These are phyloP conservation scores for Acorus gramineus DNA, from an alignment of 106 monocot genomes.

Conservation along the genomic window DNA sequence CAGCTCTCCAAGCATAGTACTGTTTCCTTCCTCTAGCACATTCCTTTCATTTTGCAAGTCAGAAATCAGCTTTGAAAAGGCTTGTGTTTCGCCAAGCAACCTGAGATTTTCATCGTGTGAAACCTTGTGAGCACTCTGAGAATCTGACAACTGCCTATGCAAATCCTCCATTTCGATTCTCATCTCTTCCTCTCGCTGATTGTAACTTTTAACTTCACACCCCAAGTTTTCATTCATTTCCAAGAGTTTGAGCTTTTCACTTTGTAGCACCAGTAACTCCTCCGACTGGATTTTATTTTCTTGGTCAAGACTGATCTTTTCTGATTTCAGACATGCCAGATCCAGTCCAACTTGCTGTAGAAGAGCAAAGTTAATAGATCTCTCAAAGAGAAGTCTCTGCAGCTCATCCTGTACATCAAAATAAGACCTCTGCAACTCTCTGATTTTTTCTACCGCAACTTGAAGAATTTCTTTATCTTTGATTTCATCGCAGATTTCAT, in stretches of 20 bases:
- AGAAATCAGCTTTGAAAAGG: conserved; percentile 17
- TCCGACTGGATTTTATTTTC: conserved; percentile 13
- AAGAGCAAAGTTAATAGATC: conserved; percentile 28
- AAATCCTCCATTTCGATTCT: conserved; percentile 21
- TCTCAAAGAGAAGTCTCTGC: conserved; percentile 29
- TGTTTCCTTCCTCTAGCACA: conserved; percentile 33
- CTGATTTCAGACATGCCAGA: conserved; percentile 16
- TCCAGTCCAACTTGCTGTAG: conserved; percentile 32
- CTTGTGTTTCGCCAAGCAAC: conserved; percentile 32
- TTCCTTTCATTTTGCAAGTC: conserved; percentile 23
- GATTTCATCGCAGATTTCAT: conserved; percentile 11
- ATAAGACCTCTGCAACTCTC: conserved; percentile 18
- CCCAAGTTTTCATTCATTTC: conserved; percentile 19
- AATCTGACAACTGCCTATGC: conserved; percentile 12
- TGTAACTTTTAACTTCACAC: conserved; percentile 9
- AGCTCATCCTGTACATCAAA: conserved; percentile 30
- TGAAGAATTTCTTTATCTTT: conserved; percentile 29
- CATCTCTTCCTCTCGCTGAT: conserved; percentile 14
- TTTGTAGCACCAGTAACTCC: conserved; percentile 15
- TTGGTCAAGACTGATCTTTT: conserved; percentile 14
- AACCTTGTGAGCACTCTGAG: conserved; percentile 14
- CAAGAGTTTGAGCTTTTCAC: conserved; percentile 19
- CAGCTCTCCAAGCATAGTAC: conserved; percentile 24
- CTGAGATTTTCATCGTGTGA: conserved; percentile 24
- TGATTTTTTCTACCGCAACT: conserved; percentile 26